These are phyloP conservation scores for Nakazawaea populi DNA, from an alignment of 805 yeast species.

Conservation along the genomic window DNA sequence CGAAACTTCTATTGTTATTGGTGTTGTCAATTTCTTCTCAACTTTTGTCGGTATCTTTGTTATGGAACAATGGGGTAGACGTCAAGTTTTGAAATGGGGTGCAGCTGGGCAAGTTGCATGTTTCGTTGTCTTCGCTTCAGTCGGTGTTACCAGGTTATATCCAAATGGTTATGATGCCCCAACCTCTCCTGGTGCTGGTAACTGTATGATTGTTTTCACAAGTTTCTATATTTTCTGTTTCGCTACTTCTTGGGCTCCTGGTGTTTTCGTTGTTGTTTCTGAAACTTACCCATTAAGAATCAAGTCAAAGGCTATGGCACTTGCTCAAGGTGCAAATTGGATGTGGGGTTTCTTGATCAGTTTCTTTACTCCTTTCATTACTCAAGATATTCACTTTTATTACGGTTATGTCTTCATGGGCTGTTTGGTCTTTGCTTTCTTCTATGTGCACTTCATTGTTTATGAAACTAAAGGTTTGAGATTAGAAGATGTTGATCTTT, in stretches of 20 bases:
- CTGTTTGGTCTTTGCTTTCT: constrained; percentile 48
- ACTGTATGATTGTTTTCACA: constrained; percentile 45
- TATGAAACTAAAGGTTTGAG: constrained; percentile 64
- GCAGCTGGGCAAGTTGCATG: constrained; percentile 48
- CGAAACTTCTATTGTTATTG: constrained; percentile 53
- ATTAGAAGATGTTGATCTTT: constrained; percentile 61
- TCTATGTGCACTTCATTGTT: constrained; percentile 51
- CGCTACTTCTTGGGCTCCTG: constrained; percentile 77
- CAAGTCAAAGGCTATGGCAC: constrained; percentile 62
- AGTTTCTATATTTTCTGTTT: constrained; percentile 64
- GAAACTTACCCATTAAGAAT: constrained; percentile 62
- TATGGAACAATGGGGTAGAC: constrained; percentile 52
- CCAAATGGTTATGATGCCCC: constrained; percentile 29
- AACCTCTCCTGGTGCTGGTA: constrained; percentile 48
- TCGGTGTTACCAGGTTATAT: constrained; percentile 48
- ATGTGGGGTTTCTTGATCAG: constrained; percentile 64
- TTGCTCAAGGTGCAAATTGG: constrained; percentile 73
- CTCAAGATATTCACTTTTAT: constrained; percentile 41
- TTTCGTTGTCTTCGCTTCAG: constrained; percentile 53
- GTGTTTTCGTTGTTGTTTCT: constrained; percentile 53
- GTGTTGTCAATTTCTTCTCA: constrained; percentile 49
- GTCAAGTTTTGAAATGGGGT: constrained; percentile 42
- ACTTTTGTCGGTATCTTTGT: constrained; percentile 47
- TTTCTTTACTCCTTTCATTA: constrained; percentile 55
- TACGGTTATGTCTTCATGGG: constrained; percentile 50